Evolutionary conservation across 2,329 filamentous ascomycete species (phyloP).

Genomic region (Ophiostoma ips): DNA sequence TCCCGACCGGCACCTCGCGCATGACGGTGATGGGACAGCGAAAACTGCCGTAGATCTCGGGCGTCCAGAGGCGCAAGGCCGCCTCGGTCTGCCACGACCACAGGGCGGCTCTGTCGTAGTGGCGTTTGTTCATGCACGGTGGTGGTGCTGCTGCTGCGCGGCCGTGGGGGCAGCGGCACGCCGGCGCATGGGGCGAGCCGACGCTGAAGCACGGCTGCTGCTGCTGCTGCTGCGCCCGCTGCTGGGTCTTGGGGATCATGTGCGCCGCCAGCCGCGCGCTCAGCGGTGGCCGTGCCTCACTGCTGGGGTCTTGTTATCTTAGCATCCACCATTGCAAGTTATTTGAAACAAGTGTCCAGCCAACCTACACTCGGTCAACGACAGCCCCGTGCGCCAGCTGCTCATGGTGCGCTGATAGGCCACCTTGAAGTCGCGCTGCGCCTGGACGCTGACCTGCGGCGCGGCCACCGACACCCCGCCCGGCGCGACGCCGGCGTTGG

Average conservation of each 20-base stretch:
- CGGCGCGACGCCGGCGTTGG: conserved; percentile 11
- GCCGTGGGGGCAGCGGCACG: not conserved
- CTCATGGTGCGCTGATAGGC: conserved; percentile 16
- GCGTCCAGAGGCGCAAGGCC: conserved; percentile 17
- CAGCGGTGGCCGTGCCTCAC: not conserved
- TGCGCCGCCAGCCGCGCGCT: not conserved
- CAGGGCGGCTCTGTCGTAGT: conserved; percentile 15
- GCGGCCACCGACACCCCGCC: conserved; percentile 5
- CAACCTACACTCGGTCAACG: conserved; percentile 14
- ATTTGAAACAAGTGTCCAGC: too few species aligned
- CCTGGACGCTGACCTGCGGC: conserved; percentile 15
- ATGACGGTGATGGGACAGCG: conserved; percentile 15
- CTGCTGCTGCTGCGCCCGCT: not conserved
- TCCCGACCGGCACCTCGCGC: conserved; percentile 13
- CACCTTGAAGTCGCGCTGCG: conserved; percentile 14
- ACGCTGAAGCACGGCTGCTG: conserved; percentile 13
- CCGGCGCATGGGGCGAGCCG: not conserved
- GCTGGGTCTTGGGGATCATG: not conserved
- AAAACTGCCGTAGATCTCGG: conserved; percentile 16
- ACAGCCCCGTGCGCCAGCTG: conserved; percentile 16
- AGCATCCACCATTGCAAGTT: not conserved
- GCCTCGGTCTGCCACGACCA: conserved; percentile 17
- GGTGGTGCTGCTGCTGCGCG: too few species aligned
- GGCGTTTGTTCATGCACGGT: too few species aligned
- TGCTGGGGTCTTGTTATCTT: not conserved